Evolutionary conservation across 768 basidiomycete genomes (phyloP).

Genomic region (Saitozyma sp.): DNA sequence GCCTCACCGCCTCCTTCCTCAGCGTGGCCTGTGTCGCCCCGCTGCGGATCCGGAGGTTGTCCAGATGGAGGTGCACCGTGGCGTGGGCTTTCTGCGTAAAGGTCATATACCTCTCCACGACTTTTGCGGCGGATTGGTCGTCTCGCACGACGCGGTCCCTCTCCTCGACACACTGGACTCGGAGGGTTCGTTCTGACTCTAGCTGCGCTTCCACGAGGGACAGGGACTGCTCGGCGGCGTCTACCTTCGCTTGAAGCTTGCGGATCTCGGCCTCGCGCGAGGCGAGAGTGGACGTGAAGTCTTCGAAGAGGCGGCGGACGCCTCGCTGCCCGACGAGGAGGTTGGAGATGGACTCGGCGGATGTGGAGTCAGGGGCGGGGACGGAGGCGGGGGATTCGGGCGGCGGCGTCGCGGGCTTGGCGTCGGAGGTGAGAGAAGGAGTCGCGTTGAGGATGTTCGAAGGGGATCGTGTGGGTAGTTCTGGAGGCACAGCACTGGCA

Average conservation of each 20-base stretch:
- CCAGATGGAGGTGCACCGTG: constrained; percentile 46
- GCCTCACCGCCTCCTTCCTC: constrained; percentile 29
- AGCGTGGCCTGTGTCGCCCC: constrained; percentile 44
- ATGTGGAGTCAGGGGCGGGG: not conserved
- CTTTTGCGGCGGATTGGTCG: constrained; percentile 46
- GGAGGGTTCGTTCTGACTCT: constrained; percentile 23
- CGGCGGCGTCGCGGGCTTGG: not conserved
- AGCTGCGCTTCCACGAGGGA: constrained; percentile 28
- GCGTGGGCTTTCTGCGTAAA: constrained; percentile 53
- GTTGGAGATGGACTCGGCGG: constrained; percentile 36
- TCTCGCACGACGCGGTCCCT: constrained; percentile 37
- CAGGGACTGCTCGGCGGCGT: constrained; percentile 33
- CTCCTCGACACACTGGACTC: constrained; percentile 29
- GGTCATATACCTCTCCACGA: constrained; percentile 54
- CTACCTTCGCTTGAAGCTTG: constrained; percentile 22
- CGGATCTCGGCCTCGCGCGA: constrained; percentile 36
- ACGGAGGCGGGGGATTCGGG: constrained; percentile 5
- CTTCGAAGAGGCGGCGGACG: constrained; percentile 42
- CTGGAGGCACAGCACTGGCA: constrained; percentile 34
- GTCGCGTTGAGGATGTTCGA: constrained; percentile 11
- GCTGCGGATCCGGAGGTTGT: constrained; percentile 43
- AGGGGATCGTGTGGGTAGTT: constrained; percentile 6
- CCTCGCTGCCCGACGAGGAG: constrained; percentile 45
- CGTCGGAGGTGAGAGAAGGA: constrained; percentile 2
- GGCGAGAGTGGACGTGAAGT: constrained; percentile 35